Base-by-base conservation (phyloP, 164 flowering plant genomes). In the Nelumbo lutea region DNA sequence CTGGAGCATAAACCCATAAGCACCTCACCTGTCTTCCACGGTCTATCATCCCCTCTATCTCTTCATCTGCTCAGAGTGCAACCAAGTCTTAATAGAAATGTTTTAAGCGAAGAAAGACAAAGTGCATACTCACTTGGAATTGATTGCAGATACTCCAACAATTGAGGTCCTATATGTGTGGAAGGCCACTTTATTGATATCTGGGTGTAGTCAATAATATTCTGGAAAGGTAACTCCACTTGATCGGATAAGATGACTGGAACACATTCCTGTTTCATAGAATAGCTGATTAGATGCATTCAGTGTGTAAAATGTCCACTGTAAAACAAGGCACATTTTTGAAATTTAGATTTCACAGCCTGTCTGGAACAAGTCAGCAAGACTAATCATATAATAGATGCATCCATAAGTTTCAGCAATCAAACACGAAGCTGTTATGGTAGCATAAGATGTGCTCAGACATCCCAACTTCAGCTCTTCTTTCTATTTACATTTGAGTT, bases 121-220 rank as follows among this genome's bases (percentile, higher is more conserved):
- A 1, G 11, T 3, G 11, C 5, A 8, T 39, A 60, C 60, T 65
- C 50, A 92, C 99, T 97, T 81, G 97, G 82, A 72, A 96, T 88
- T 53, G 99, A 88, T 72, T 82, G 88, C 1, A 96, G 79, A 77
- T 92, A 95, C 42, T 84, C 88, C 73, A 96, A 73, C 42, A 96
- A 90, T 71, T 88, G 73, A 6, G 84, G 79, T 0, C 95, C 90
- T 43, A 86, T 90, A 14, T 73, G 83, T 59, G 86, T 83, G 0
- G 92, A 86, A 65, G 99, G 98, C 95, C 91, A 96, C 81, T 96
- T 96, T 63, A 96, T 90, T 73, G 99, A 90, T 61, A 93, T 79
- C 75, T 81, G 83, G 40, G 84, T 74, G 78, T 90, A 95, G 73
- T 92, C 99, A 43, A 95, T 78, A 8, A 92, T 88, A 73, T 90